A percentile compares a stretch with the other conserved stretches of the same genome.
Evolutionary conservation across 495 filamentous ascomycete genomes (phyloP).

Genomic region (Aspergillus sclerotiicarbonarius): DNA sequence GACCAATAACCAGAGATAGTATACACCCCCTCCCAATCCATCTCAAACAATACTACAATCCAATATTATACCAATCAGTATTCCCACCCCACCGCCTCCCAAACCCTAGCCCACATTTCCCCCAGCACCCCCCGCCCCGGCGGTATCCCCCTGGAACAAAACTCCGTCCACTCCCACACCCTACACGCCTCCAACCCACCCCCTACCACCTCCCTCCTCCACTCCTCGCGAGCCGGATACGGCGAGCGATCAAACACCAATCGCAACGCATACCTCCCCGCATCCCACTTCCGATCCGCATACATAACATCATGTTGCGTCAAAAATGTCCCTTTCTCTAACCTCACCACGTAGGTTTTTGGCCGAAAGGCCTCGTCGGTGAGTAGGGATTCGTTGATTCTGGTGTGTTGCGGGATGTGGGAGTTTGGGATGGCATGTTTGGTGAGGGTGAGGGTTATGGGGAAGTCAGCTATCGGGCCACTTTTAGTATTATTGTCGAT

Average conservation of each 20-base stretch:
- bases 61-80: no score
- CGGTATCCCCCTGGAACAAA: background rate
- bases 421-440: background rate
- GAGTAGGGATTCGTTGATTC: slow-evolving; percentile 5
- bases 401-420: background rate
- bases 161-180: slow-evolving; percentile 10
- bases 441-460: background rate
- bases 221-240: slow-evolving; percentile 5
- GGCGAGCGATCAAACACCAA: slow-evolving; percentile 3
- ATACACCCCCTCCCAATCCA: no score
- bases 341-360: background rate
- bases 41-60: no score
- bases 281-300: background rate
- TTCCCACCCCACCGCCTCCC: no score
- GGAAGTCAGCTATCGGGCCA: background rate
- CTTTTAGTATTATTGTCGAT: background rate
- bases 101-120: background rate
- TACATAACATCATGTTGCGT: background rate
- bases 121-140: background rate
- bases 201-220: no score
- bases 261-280: background rate
- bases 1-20: no score
- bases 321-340: background rate
- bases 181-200: background rate
- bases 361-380: slow-evolving; percentile 2